phyloP scores from a whole-genome alignment of 148 eudicot species.

The Hydrangea macrophylla region DNA sequence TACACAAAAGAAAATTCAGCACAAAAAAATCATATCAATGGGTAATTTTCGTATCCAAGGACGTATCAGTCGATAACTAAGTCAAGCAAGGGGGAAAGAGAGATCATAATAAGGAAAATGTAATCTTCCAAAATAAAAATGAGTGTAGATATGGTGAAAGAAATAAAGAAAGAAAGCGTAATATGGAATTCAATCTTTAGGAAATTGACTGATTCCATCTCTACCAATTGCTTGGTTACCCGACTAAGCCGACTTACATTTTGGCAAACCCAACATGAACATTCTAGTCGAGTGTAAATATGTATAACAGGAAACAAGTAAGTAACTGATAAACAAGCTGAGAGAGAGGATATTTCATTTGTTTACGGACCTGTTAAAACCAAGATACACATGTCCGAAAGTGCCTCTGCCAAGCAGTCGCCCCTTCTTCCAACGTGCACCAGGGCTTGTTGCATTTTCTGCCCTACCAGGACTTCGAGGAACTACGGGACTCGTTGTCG shows the following conservation, averaged over 20 bases:
- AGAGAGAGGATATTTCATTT: conserved; percentile 1
- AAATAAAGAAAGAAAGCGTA: too few species aligned
- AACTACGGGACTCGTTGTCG: conserved; percentile 12
- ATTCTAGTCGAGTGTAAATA: neutral
- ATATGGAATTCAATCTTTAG: too few species aligned
- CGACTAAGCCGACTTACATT: too few species aligned
- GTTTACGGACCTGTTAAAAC: conserved; percentile 48
- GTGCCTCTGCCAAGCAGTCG: conserved; percentile 52
- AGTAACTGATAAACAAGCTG: neutral
- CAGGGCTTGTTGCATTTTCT: conserved; percentile 27
- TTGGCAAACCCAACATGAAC: neutral
- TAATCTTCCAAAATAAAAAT: too few species aligned
- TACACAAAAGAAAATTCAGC: neutral
- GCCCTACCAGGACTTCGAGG: conserved; percentile 26
- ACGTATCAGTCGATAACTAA: too few species aligned
- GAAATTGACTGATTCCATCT: too few species aligned
- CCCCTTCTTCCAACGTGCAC: conserved; percentile 57
- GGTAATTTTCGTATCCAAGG: too few species aligned
- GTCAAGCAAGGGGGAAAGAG: neutral
- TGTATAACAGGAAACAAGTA: neutral
- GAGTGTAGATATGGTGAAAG: too few species aligned
- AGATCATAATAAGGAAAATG: too few species aligned
- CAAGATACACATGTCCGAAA: conserved; percentile 55
- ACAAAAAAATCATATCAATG: neutral
- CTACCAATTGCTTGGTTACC: too few species aligned